Evolutionary conservation across 192 early-diverging fungal species (phyloP).

Genomic region (Allomyces macrogynus): DNA sequence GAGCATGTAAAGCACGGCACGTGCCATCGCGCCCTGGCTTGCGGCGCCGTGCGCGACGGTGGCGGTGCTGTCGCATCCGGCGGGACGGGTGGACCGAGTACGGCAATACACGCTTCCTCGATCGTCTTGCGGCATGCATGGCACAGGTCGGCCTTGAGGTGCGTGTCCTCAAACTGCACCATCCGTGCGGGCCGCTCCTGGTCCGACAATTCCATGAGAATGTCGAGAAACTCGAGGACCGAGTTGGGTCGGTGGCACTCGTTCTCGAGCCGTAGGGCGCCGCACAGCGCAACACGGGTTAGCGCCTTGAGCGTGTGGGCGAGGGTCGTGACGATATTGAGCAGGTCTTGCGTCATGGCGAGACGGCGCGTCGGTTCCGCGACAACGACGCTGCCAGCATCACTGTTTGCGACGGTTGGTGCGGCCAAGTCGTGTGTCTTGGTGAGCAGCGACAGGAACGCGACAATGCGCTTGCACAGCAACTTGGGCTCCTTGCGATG

Average conservation of each 20-base stretch:
- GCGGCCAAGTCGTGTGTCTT: slow-evolving; percentile 24
- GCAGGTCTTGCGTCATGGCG: slow-evolving; percentile 63
- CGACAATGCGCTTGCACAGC: slow-evolving; percentile 83
- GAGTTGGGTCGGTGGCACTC: slow-evolving; percentile 10
- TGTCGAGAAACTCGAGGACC: slow-evolving; percentile 38
- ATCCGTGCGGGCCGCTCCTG: slow-evolving; percentile 14
- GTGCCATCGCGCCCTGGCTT: slow-evolving; percentile 44
- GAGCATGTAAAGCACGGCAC: slow-evolving; percentile 56
- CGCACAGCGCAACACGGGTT: slow-evolving; percentile 69
- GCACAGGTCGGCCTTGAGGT: slow-evolving; percentile 63
- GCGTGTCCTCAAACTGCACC: slow-evolving; percentile 22
- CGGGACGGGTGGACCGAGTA: too few relatives aligned
- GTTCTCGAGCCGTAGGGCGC: slow-evolving; percentile 46
- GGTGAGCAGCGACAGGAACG: slow-evolving; percentile 78
- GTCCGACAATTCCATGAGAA: slow-evolving; percentile 46
- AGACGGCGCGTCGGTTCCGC: slow-evolving; percentile 25
- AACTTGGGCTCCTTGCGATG: slow-evolving; percentile 59
- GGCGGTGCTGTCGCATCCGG: too few relatives aligned
- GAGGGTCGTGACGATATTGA: slow-evolving; percentile 70
- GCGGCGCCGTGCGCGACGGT: too few relatives aligned
- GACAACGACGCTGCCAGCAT: slow-evolving; percentile 9
- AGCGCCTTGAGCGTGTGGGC: slow-evolving; percentile 83
- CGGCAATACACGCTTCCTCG: slow-evolving; percentile 64
- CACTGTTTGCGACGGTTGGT: too few relatives aligned
- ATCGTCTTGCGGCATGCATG: slow-evolving; percentile 49